Evolutionary conservation across 208 protist genomes (phyloP).

Genomic region (Acanthamoeba sp.): DNA sequence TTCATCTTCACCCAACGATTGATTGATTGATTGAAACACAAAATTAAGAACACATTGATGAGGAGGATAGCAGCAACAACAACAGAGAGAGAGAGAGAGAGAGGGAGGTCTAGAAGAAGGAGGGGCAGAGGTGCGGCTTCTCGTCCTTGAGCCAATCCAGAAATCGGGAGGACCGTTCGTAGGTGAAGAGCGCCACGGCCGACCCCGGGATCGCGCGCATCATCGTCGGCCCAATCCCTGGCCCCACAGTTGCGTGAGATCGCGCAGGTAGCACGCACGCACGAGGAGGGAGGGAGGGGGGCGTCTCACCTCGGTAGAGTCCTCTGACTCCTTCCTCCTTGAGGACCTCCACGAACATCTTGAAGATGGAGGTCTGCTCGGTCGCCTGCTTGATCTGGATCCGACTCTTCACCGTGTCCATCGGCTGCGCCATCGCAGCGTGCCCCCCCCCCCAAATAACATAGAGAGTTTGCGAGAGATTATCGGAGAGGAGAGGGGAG

Average conservation of each 20-base stretch:
- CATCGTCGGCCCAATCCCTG: slow-evolving; percentile 42
- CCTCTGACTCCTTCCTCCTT: slow-evolving; percentile 24
- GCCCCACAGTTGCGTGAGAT: no score
- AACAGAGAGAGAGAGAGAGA: background rate
- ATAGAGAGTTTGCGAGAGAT: no score
- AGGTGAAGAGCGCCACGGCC: slow-evolving; percentile 39
- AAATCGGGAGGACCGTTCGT: slow-evolving; percentile 30
- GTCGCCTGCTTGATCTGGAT: slow-evolving; percentile 43
- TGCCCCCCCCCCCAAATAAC: no score
- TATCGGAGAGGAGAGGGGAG: background rate
- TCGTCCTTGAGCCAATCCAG: slow-evolving; percentile 33
- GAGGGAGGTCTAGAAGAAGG: background rate
- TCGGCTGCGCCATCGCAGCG: background rate
- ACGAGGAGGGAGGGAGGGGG: background rate
- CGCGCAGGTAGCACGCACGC: background rate
- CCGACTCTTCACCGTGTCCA: slow-evolving; percentile 43
- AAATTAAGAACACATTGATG: no score
- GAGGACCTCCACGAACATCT: slow-evolving; percentile 31
- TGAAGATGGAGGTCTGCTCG: background rate
- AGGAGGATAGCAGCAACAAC: background rate
- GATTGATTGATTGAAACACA: no score
- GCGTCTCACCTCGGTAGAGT: slow-evolving; percentile 3
- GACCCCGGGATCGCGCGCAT: slow-evolving; percentile 11
- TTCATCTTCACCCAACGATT: no score
- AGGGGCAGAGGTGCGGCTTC: slow-evolving; percentile 20